Evolutionary conservation across 1,139 yeast genomes (phyloP), one percentile per base, ranked within the genome.

Genomic region (Sugiyamaella japonica): DNA sequence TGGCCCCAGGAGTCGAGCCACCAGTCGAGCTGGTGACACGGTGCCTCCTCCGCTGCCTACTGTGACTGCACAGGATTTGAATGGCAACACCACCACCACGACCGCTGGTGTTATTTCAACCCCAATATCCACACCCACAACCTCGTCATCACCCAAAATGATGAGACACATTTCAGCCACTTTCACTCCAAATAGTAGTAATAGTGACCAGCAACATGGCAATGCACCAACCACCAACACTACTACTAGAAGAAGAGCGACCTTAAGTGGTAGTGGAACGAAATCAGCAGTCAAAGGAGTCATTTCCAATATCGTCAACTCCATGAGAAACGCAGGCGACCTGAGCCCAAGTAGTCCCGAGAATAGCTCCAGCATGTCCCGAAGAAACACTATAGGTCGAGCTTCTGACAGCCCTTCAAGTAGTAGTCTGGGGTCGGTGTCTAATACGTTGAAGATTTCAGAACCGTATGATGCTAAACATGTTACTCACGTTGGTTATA

Each of bases 401-500:
- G 47, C 47, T 12, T 41, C 56, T 20, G 15, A 63, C 67, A 20
- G 67, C 61, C 29, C 48, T 9, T 48, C 44, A 7, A 42, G 42
- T 31, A 42, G 42, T 31, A 37, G 34, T 10, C 45, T 49, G 25
- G 61, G 69, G 53, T 55, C 62, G 36, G 62, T 71, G 2, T 67
- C 77, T 62, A 55, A 73, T 65, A 57, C 77, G 53, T 75, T 86
- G 71, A 85, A 84, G 62, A 90, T 93, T 50, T 87, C 96, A 37
- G 85, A 90, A 0, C 98, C 98, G 0, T 89, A 86, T 70, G 90
- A 89, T 66, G 88, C 95, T 31, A 86, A 89, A 65, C 96, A 90
- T 67, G 87, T 89, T 41, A 89, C 95, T 2, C 98, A 93, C 70
- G 98, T 93, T 10, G 97, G 96, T 20, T 85, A 87, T 56, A 93